Evolutionary conservation across 106 monocot species (phyloP), one percentile per base, ranked within the genome.

Genomic region (Gastrodia elata): DNA sequence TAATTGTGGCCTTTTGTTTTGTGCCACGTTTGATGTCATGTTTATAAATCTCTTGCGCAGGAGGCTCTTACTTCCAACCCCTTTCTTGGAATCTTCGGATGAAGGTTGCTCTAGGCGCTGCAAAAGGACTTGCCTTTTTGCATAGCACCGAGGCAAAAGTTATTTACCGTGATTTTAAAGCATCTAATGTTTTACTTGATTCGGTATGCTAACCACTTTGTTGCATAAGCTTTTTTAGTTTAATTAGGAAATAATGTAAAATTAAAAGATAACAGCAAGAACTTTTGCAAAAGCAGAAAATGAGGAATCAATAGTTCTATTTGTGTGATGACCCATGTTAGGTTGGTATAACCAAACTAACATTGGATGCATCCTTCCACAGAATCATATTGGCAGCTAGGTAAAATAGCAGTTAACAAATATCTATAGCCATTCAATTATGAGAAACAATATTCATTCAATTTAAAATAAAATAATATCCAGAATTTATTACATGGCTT

Each of bases 71-170:
- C 38, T 69, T 40, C 39, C 69, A 69, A 26, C 69, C 69, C 6
- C 69, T 69, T 69, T 39, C 39, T 9, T 69, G 69, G 69, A 69
- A 40, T 39, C 69, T 69, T 69, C 38, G 69, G 38, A 69, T 69
- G 40, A 69, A 69, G 40, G 69, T 69, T 69, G 69, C 69, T 39
- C 16, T 69, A 41, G 69, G 69, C 11, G 69, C 69, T 69, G 69
- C 69, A 40, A 69, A 69, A 69, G 69, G 69, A 22, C 69, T 69
- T 13, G 69, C 69, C 69, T 69, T 69, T 69, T 40, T 69, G 40
- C 69, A 69, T 4, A 69, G 69, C 14, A 13, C 69, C 10, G 69
- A 69, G 69, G 13, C 69, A 40, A 69, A 69, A 69, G 69, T 69
- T 26, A 69, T 69, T 41, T 69, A 69, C 26, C 69, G 69, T 27